Evolutionary conservation across 352 stramenopile genomes (phyloP).

Genomic region (Pythium sp.): DNA sequence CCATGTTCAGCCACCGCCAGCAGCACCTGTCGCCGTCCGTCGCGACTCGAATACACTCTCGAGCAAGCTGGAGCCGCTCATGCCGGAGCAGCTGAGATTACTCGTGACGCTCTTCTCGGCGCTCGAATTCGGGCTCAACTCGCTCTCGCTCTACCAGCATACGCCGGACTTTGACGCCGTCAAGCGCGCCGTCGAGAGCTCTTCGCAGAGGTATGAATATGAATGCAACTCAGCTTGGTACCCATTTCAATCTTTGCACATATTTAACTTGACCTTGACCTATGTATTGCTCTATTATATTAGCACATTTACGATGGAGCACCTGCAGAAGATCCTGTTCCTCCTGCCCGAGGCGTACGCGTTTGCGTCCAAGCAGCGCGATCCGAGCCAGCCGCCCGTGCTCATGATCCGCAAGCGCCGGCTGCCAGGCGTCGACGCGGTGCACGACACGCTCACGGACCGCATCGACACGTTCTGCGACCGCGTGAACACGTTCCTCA

Average conservation of each 20-base stretch:
- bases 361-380: conserved; percentile 45
- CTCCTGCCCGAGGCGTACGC: conserved; percentile 49
- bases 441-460: conserved; percentile 40
- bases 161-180: conserved; percentile 58
- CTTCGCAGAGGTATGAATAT: conserved; percentile 40
- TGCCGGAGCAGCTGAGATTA: conserved; percentile 37
- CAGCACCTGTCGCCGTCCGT: neutral
- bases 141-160: conserved; percentile 70
- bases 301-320: conserved; percentile 43
- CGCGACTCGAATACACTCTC: neutral
- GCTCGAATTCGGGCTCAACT: conserved; percentile 67
- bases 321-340: conserved; percentile 59
- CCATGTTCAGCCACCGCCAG: neutral
- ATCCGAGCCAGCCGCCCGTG: conserved; percentile 32
- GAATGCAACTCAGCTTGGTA: too few species aligned
- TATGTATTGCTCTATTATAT: neutral
- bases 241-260: too few species aligned
- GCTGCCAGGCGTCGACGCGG: conserved; percentile 20
- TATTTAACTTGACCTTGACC: neutral
- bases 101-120: conserved; percentile 63
- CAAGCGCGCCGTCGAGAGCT: conserved; percentile 68
- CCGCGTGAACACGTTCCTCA: conserved; percentile 34
- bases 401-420: conserved; percentile 56
- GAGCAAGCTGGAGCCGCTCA: conserved; percentile 32
- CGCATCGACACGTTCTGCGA: conserved; percentile 45